These are phyloP conservation scores for Rhizophagus clarus DNA, from an alignment of 192 early-diverging fungal species.

Conservation along the genomic window DNA sequence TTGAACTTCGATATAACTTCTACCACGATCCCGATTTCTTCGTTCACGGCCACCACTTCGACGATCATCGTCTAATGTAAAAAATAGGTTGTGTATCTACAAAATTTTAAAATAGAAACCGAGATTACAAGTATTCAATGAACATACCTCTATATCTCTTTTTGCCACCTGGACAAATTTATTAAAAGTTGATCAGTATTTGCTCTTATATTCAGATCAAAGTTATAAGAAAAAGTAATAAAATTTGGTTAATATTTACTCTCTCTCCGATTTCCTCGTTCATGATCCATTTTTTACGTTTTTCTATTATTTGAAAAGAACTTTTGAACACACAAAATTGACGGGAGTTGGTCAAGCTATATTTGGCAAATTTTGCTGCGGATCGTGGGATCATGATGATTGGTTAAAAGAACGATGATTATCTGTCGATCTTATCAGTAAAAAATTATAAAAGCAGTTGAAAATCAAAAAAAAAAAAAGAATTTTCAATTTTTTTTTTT, in stretches of 20 bases:
- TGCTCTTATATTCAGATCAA: not conserved
- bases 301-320: not conserved
- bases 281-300: not conserved
- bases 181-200: not conserved
- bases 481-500: too few relatives aligned
- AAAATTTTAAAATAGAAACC: not conserved
- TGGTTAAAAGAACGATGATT: too few relatives aligned
- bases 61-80: slow-evolving; percentile 15
- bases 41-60: not conserved
- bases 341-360: too few relatives aligned
- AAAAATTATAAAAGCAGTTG: too few relatives aligned
- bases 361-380: too few relatives aligned
- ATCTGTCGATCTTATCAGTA: too few relatives aligned
- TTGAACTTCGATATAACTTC: not conserved
- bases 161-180: not conserved
- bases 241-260: not conserved
- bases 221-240: not conserved
- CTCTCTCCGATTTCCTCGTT: not conserved
- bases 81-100: not conserved
- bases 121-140: not conserved
- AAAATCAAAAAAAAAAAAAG: too few relatives aligned
- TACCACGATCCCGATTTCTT: slow-evolving; percentile 3
- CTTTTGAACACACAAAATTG: too few relatives aligned
- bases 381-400: too few relatives aligned
- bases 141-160: slow-evolving; percentile 2